Base-by-base conservation (phyloP, 371 early-diverging fungal species). In the Smittium mucronatum region DNA sequence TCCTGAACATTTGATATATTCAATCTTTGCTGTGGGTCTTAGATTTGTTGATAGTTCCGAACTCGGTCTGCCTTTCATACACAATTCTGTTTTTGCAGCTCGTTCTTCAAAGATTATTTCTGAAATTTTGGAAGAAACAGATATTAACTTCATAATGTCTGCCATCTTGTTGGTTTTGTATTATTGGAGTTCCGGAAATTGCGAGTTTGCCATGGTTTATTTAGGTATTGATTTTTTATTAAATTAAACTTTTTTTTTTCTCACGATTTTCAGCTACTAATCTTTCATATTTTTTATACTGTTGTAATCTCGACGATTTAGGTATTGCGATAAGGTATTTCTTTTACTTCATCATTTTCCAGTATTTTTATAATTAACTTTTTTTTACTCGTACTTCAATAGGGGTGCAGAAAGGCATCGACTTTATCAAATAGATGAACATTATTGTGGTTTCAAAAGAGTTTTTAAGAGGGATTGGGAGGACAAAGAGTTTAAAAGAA, bases 361-460 rank as follows among this genome's bases (percentile, higher is more conserved):
- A 11, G 21, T 21, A 11, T 47, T 47, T 47, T 47, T 47, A 5
- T 47, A 47, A 11, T 47, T 47, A 47, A 47, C 47, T 11, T 47
- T 47, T 47, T 21, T 47, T 47, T 47, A 11, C 47, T 47, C 21
- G 5, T 47, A 11, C 21, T 47, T 47, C 15, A 33, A 34, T 32
- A n/a, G 65, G 34, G 65, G 65, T 70, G 79, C 79, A 2, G 75
- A 78, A 73, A 73, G 78, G 36, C 74, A 72, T 67, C 75, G 79
- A 29, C 58, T 78, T 68, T 79, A 78, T 30, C 71, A 78, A 60
- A 73, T 78, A 29, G 79, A 78, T 68, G 79, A 78, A 36, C 75
- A 71, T 33, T 65, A 65, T n/a, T 65, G 65, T 34, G 65, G 65
- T 2, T 65, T 65, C 65, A 65, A 65, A 36, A 32, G 65, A 34